Conservation (phyloP, 2,329 filamentous ascomycete species). For the Colletotrichum sp. region DNA sequence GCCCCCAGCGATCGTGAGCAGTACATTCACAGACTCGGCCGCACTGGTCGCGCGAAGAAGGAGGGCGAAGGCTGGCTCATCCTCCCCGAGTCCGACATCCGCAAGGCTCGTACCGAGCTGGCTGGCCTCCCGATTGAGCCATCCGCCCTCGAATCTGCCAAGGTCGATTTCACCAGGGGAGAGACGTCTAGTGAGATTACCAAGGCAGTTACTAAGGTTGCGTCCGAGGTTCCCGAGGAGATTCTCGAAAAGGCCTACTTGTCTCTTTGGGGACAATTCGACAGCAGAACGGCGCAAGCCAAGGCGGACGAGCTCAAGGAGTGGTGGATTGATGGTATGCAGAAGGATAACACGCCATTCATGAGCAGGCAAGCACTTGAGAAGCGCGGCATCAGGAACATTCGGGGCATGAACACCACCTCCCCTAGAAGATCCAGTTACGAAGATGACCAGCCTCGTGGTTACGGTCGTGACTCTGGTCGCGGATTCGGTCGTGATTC, state of each 20-base stretch:
- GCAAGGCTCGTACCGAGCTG: conserved; percentile 55
- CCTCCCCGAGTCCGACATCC: conserved; percentile 58
- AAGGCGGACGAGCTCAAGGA: conserved; percentile 57
- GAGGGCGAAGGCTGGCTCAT: conserved; percentile 75
- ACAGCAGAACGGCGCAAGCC: conserved; percentile 28
- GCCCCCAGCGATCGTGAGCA: conserved; percentile 68
- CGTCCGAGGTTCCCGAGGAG: conserved; percentile 36
- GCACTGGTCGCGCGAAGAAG: conserved; percentile 77
- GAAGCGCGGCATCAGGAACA: conserved; percentile 34
- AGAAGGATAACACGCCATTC: conserved; percentile 40
- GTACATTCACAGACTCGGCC: conserved; percentile 79
- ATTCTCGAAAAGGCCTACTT: conserved; percentile 53
- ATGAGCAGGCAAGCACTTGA: conserved; percentile 24
- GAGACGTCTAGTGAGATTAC: conserved; percentile 30
- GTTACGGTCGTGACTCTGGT: conserved; percentile 9
- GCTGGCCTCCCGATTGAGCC: conserved; percentile 64
- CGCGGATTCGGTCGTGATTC: conserved; percentile 14
- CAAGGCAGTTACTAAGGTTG: conserved; percentile 34
- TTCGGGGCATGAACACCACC: conserved; percentile 38
- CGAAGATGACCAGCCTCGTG: background rate
- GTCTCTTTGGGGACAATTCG: conserved; percentile 59
- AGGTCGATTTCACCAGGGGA: conserved; percentile 49
- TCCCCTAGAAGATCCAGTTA: background rate
- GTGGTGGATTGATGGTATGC: conserved; percentile 57
- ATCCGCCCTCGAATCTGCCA: conserved; percentile 57